Base-by-base conservation (phyloP, 495 filamentous ascomycete genomes). In the Hypoxylon trugodes region DNA sequence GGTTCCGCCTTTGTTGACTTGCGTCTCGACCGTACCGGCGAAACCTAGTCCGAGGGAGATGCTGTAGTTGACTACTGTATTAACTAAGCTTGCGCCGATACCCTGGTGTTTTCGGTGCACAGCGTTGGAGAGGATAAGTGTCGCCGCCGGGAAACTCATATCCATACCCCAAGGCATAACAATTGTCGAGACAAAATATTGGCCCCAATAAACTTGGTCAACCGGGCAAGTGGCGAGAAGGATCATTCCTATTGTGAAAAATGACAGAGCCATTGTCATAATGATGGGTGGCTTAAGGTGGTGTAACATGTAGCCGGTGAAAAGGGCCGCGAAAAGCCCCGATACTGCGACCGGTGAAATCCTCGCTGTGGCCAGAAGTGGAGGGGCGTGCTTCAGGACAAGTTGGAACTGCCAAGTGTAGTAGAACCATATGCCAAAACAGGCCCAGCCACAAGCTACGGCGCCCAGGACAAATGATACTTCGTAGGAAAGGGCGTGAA, bases 381-480 rank as follows among this genome's bases (percentile, higher is more conserved):
- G 78, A 10, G 74, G 53, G 3, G 75, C 56, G 1, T 73, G 74
- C 9, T 78, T 76, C 25, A 86, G 72, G 10, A 74, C 72, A 42
- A 82, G 75, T 54, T 86, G 59, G 63, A 86, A 84, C 26, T 83
- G 77, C 54, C 75, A 85, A 25, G 75, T 70, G 66, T 89, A 89
- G 68, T 78, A 88, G 51, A 84, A 70, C 71, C 82, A 80, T 47
- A 88, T 86, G 12, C 86, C 86, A 51, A 89, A 89, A 55, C 75
- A 79, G 49, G 77, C 77, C 88, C 87, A 89, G 2, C 86, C 88
- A 18, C 71, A 76, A 1, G 81, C 79, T 15, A 87, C 76, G 49
- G 81, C 82, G 4, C 71, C 81, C 7, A 89, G 71, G 21, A 87
- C 80, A 66, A 83, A 85, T 4, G 74, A 77, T 2, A 83, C 70